These are phyloP conservation scores for Centaurea solstitialis DNA, from an alignment of 129 eudicot genomes.

Conservation along the genomic window DNA sequence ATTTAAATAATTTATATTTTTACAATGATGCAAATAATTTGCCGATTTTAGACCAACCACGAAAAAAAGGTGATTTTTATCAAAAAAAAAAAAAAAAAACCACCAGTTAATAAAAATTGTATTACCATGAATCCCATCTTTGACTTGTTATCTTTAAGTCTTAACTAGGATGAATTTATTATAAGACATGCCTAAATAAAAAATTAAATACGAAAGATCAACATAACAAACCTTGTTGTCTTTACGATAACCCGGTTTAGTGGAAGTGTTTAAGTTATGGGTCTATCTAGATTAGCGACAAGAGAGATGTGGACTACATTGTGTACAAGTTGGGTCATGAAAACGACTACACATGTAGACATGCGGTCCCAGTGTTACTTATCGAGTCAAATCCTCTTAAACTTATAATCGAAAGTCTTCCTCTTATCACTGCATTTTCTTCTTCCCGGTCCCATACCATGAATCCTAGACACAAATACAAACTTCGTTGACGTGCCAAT, in stretches of 20 bases:
- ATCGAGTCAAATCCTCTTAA: constrained; percentile 13
- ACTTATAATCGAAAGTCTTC: constrained; percentile 27
- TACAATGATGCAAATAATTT: background rate
- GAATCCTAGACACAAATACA: constrained; percentile 18
- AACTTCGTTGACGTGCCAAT: background rate
- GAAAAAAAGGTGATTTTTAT: too few relatives aligned
- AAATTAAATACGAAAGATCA: background rate
- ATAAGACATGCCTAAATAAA: too few relatives aligned
- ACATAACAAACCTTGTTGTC: background rate
- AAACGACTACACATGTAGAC: constrained; percentile 14
- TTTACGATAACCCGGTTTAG: background rate
- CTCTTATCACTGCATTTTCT: constrained; percentile 17
- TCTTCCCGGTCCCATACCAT: constrained; percentile 21
- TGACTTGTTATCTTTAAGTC: background rate
- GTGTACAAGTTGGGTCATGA: constrained; percentile 12
- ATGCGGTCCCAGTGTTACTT: constrained; percentile 11
- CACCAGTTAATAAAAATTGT: background rate
- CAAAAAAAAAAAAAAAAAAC: too few relatives aligned
- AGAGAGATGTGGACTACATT: background rate
- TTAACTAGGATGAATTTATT: background rate
- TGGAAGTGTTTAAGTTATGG: background rate
- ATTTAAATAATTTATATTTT: too few relatives aligned
- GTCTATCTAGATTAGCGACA: background rate
- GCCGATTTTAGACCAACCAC: background rate
- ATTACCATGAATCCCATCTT: background rate